A percentile compares a stretch with the other conserved stretches of the same genome.
phyloP scores from a whole-genome alignment of 345 rosid species.

The Gossypioides kirkii region DNA sequence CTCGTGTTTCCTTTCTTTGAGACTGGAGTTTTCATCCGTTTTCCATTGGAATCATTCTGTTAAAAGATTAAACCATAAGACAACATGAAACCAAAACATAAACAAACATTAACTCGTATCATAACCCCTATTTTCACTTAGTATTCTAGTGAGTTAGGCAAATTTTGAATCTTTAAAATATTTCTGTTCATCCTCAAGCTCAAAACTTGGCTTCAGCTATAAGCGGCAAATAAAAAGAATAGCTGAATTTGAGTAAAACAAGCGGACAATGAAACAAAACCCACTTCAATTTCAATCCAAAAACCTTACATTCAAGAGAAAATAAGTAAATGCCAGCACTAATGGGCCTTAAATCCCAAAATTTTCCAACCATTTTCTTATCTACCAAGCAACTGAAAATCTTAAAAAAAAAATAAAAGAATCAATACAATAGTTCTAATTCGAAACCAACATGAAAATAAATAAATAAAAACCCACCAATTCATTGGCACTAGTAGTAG shows the following conservation, averaged over 20 bases:
- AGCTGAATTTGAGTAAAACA: neutral
- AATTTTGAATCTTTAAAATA: neutral
- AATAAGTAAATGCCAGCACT: neutral
- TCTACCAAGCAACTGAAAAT: neutral
- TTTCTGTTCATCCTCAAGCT: neutral
- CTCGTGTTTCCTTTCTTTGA: constrained; percentile 44
- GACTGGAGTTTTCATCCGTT: constrained; percentile 43
- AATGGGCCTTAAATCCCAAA: neutral
- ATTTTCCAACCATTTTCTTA: neutral
- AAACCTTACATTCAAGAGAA: neutral
- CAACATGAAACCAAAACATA: neutral
- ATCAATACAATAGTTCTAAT: neutral
- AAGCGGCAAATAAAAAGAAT: neutral
- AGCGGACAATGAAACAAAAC: constrained; percentile 3
- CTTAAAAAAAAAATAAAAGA: neutral
- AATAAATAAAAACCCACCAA: constrained; percentile 42
- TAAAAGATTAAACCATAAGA: constrained; percentile 8
- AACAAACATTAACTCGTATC: neutral
- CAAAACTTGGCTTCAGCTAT: neutral
- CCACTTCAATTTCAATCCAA: neutral
- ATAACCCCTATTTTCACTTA: neutral
- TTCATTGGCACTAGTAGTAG: constrained; percentile 67
- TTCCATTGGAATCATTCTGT: constrained; percentile 60
- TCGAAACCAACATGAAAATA: no score
- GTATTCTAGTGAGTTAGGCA: neutral